Evolutionary conservation across 495 filamentous ascomycete species (phyloP), one percentile per base, ranked within the genome.

Genomic region (Penicillium psychrofluorescens): DNA sequence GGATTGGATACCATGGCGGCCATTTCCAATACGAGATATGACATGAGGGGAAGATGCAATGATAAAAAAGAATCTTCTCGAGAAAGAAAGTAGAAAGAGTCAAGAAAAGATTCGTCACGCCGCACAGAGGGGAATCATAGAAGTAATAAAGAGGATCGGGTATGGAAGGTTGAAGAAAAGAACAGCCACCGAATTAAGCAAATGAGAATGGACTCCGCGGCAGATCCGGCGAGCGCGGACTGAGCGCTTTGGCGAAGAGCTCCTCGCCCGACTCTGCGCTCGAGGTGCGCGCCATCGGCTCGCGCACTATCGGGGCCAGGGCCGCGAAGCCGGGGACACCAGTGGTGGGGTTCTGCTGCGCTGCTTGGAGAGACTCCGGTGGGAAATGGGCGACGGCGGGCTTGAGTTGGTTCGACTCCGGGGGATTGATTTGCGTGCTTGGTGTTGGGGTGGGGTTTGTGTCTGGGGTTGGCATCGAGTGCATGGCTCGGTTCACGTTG

Each of bases 221-320:
- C 55, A 89, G 84, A 54, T 90, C 86, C 0, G 88, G 86, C 46
- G 83, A 84, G 29, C 85, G 76, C 7, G 86, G 86, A 49, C 83
- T 86, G 71, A 94, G 76, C 12, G 85, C 83, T 41, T 90, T 75
- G 13, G 86, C 86, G 55, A 91, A 94, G 22, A 90, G 69, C 10
- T 83, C 86, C 35, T 89, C 86, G 53, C 86, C 79, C 4, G 67
- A 74, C 8, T 81, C 78, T 8, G 67, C 60, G 41, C 51, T 64
- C 15, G 43, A 40, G 8, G 53, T 59, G 36, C 51, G 43, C 28
- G 60, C 41, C 7, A 63, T 42, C 0, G 59, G 39, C 48, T 48
- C 58, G 22, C 22, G 22, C 22, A 22, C 22, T 22, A 70, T 61
- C 2, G 65, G 55, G 38, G 48, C 49, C 49, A 74, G 63, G 1